phyloP scores from a whole-genome alignment of 176 grass and related monocot genomes.

The Leersia perrieri region DNA sequence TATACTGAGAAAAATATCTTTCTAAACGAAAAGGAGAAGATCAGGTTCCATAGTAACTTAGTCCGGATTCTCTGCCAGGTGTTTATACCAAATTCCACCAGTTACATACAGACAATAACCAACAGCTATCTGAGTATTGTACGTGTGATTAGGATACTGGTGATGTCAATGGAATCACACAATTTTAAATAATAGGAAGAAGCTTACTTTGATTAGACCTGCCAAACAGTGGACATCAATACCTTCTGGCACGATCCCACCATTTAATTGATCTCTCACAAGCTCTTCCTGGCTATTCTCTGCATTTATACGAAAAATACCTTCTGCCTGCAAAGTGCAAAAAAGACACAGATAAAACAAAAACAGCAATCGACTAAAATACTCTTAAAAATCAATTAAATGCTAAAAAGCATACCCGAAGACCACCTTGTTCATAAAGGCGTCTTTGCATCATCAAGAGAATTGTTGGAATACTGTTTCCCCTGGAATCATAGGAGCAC shows the following conservation, averaged over 20 bases:
- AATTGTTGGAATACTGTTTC: conserved; percentile 79
- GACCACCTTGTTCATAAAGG: conserved; percentile 70
- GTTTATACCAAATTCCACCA: background rate
- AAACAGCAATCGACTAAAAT: background rate
- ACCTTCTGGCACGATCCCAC: conserved; percentile 60
- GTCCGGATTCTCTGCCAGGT: background rate
- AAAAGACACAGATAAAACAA: background rate
- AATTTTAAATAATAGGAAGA: background rate
- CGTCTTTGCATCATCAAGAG: conserved; percentile 73
- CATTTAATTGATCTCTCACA: conserved; percentile 76
- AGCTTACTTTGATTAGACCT: conserved; percentile 72
- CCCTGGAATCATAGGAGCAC: conserved; percentile 76
- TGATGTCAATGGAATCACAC: background rate
- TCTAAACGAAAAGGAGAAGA: conserved; percentile 14
- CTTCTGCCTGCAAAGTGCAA: conserved; percentile 65
- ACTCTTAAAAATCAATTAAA: background rate
- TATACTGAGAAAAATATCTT: conserved; percentile 12
- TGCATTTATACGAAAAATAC: conserved; percentile 75
- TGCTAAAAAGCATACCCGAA: conserved; percentile 34
- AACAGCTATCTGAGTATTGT: background rate
- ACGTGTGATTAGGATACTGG: background rate
- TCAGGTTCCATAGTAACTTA: conserved; percentile 15
- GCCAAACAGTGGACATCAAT: conserved; percentile 81
- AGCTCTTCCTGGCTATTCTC: conserved; percentile 79
- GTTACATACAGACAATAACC: background rate